Conservation (phyloP, 345 rosid species). For the Hibiscus tridactylites region DNA sequence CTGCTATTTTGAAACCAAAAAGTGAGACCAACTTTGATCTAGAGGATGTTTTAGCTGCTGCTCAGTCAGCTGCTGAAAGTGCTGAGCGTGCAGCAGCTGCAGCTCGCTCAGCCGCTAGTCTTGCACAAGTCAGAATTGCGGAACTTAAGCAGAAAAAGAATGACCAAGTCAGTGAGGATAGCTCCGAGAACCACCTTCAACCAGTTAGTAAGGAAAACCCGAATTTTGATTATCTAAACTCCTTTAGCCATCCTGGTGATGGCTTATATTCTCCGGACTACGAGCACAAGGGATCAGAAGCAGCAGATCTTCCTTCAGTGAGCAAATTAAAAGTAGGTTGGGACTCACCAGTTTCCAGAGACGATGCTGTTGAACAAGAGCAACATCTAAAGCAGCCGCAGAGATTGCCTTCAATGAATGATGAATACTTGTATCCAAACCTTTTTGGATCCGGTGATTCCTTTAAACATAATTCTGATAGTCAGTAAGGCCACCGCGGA, state of each 20-base stretch:
- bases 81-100: conserved; percentile 92
- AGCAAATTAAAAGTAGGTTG: conserved; percentile 24
- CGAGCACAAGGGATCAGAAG: conserved; percentile 8
- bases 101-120: conserved; percentile 88
- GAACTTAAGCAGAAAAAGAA: conserved; percentile 57
- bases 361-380: conserved; percentile 16
- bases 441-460: conserved; percentile 44
- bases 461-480: conserved; percentile 19
- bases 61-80: conserved; percentile 81
- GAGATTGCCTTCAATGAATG: conserved; percentile 63
- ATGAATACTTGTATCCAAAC: conserved; percentile 84
- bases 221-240: conserved; percentile 33
- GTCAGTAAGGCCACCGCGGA: not conserved
- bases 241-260: conserved; percentile 15
- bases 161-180: conserved; percentile 26
- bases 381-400: conserved; percentile 44
- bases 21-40: conserved; percentile 49
- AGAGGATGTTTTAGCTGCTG: conserved; percentile 79
- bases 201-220: conserved; percentile 22
- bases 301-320: conserved; percentile 26
- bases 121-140: conserved; percentile 75
- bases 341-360: conserved; percentile 23
- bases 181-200: conserved; percentile 55
- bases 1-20: conserved; percentile 20
- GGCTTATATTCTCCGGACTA: not conserved